Conservation (phyloP, 257 asterid species). For the Solanum pimpinellifolium region DNA sequence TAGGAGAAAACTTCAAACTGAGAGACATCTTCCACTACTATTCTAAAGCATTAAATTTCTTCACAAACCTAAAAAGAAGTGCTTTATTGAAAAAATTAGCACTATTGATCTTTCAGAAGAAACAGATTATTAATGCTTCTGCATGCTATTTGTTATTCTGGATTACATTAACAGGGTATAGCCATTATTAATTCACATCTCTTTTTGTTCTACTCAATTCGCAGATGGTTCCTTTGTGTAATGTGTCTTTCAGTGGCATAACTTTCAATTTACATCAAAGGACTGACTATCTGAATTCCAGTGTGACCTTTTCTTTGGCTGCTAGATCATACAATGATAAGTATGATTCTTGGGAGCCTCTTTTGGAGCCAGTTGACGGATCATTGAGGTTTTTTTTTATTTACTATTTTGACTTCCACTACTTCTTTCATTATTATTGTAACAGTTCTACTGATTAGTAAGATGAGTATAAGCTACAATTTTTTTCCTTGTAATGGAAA, state of each 20-base stretch:
- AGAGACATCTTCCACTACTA: neutral
- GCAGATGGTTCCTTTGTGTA: slow-evolving; percentile 95
- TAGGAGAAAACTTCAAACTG: neutral
- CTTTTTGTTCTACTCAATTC: slow-evolving; percentile 16
- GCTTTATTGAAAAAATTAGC: neutral
- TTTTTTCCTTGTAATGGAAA: neutral
- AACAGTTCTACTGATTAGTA: neutral
- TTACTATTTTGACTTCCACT: neutral
- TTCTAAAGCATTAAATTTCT: neutral
- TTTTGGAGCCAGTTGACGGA: slow-evolving; percentile 88
- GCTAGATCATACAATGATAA: slow-evolving; percentile 87
- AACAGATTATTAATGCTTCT: neutral
- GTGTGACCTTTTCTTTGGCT: slow-evolving; percentile 59
- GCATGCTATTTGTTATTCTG: neutral
- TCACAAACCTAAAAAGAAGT: neutral
- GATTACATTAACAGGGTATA: neutral
- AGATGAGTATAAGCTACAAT: neutral
- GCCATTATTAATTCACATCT: neutral
- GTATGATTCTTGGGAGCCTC: slow-evolving; percentile 98
- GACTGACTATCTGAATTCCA: slow-evolving; percentile 46
- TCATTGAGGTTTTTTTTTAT: slow-evolving; percentile 48
- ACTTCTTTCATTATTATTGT: neutral
- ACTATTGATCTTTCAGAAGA: neutral
- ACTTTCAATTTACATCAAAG: slow-evolving; percentile 60
- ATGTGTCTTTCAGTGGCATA: slow-evolving; percentile 68